These are phyloP conservation scores for Exophiala phaeomuriformis DNA, from an alignment of 2,329 filamentous ascomycete species.

Conservation along the genomic window DNA sequence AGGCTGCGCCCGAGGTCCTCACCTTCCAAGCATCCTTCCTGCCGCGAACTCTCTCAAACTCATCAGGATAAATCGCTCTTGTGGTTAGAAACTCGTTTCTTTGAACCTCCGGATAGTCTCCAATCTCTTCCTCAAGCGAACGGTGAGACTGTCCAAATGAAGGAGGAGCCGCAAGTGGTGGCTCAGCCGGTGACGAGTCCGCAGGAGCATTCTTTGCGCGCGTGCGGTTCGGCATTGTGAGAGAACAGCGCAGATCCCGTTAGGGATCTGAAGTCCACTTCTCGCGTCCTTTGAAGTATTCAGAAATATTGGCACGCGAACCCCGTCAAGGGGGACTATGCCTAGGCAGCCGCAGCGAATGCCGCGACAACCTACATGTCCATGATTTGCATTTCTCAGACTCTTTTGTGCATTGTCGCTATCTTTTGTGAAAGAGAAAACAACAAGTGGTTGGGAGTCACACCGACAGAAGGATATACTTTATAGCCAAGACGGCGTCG, in stretches of 20 bases:
- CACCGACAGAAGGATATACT: background rate
- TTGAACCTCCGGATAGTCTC: slow-evolving; percentile 22
- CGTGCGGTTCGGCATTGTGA: slow-evolving; percentile 19
- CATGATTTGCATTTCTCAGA: slow-evolving; percentile 3
- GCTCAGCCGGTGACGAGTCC: slow-evolving; percentile 2
- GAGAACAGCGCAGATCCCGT: slow-evolving; percentile 9
- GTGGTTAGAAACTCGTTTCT: slow-evolving; percentile 24
- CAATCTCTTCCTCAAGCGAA: slow-evolving; percentile 18
- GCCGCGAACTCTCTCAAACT: slow-evolving; percentile 22
- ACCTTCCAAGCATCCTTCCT: slow-evolving; percentile 26
- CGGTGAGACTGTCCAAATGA: slow-evolving; percentile 20
- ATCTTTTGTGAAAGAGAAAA: slow-evolving; percentile 7
- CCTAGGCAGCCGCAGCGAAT: slow-evolving; percentile 20
- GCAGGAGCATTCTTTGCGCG: slow-evolving; percentile 8
- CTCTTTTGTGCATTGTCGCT: slow-evolving; percentile 7
- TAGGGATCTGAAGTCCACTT: slow-evolving; percentile 8
- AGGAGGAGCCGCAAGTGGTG: slow-evolving; percentile 5
- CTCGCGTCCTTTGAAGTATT: background rate
- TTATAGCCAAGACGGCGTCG: slow-evolving; percentile 13
- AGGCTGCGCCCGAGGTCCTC: background rate
- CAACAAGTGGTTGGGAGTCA: background rate
- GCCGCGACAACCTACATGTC: slow-evolving; percentile 20
- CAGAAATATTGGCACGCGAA: slow-evolving; percentile 14
- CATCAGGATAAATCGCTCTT: slow-evolving; percentile 24
- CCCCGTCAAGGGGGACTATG: slow-evolving; percentile 11